phyloP scores from a whole-genome alignment of 495 filamentous ascomycete genomes.

The Xylaria cubensis region DNA sequence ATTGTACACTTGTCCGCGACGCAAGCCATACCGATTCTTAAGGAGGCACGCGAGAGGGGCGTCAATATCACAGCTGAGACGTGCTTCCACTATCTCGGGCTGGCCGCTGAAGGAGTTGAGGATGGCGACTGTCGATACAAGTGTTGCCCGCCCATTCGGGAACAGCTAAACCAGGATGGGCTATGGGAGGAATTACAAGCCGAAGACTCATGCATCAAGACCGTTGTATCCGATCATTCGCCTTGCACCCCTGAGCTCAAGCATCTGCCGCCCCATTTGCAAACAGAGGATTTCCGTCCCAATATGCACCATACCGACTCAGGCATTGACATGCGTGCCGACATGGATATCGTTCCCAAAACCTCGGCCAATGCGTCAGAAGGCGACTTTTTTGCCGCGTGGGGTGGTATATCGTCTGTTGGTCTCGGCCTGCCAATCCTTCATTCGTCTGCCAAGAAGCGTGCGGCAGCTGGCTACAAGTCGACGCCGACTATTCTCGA shows the following conservation, averaged over 20 bases:
- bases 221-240: constrained; percentile 95
- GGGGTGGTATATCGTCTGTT: constrained; percentile 95
- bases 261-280: constrained; percentile 73
- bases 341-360: constrained; percentile 9
- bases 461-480: constrained; percentile 54
- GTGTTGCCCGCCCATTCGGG: constrained; percentile 95
- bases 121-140: constrained; percentile 96
- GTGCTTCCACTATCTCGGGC: constrained; percentile 96
- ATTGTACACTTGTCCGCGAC: constrained; percentile 95
- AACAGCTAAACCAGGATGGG: constrained; percentile 80
- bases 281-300: constrained; percentile 40
- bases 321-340: constrained; percentile 53
- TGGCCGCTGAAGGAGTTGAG: constrained; percentile 83
- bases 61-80: constrained; percentile 96
- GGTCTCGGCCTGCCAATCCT: constrained; percentile 91
- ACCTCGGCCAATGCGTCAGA: constrained; percentile 26
- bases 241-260: constrained; percentile 96
- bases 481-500: constrained; percentile 65
- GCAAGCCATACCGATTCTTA: constrained; percentile 89
- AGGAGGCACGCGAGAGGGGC: constrained; percentile 76
- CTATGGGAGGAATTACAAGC: constrained; percentile 83
- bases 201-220: constrained; percentile 81
- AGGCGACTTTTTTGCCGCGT: constrained; percentile 93
- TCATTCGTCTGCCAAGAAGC: constrained; percentile 75
- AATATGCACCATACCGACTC: constrained; percentile 53